Evolutionary conservation across 1,139 yeast species (phyloP), one percentile per base, ranked within the genome.

Genomic region (Pichia sp.): DNA sequence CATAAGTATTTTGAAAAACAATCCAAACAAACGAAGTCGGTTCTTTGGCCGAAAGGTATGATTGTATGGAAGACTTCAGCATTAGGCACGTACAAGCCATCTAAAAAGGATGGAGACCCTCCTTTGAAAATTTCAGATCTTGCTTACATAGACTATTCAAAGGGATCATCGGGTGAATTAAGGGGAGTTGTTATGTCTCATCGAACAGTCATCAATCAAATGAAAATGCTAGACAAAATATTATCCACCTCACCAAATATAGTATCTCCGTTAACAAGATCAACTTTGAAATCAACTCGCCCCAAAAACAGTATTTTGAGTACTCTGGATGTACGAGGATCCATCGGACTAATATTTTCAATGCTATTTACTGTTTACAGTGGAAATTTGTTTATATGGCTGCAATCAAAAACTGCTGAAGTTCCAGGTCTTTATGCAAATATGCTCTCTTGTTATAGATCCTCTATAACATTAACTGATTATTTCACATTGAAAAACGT

Each of bases 151-250:
- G 99, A 95, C 70, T 95, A 87, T 67, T 84, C 95, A 0, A 79
- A 95, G 62, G 87, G 95, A 1, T 96, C 98, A 0, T 81, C 89
- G 23, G 98, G 98, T 1, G 96, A 92, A 62, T 72, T 90, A 40
- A 78, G 97, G 54, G 99, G 99, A 6, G 96, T 95, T 44, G 97
- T 95, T 0, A 79, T 95, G 67, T 87, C 95, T 36, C 98, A 93
- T 66, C 76, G 90, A 57, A 90, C 97, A 0, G 80, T 95, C 16
- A 77, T 87, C 64, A 95, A 90, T 63, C 99, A 93, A 67, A 89
- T 93, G 93, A 79, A 81, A 57, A 81, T 90, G 53, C 68, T 95
- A 41, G 79, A 87, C 13, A 78, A 82, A 6, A 81, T 95, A 31
- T 72, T 93, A 26, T 80, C 81, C 66, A 83, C 89, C 55, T 74